Evolutionary conservation across 1,284 basidiomycete species (phyloP).

Genomic region (Cutaneotrichosporon arboriforme): DNA sequence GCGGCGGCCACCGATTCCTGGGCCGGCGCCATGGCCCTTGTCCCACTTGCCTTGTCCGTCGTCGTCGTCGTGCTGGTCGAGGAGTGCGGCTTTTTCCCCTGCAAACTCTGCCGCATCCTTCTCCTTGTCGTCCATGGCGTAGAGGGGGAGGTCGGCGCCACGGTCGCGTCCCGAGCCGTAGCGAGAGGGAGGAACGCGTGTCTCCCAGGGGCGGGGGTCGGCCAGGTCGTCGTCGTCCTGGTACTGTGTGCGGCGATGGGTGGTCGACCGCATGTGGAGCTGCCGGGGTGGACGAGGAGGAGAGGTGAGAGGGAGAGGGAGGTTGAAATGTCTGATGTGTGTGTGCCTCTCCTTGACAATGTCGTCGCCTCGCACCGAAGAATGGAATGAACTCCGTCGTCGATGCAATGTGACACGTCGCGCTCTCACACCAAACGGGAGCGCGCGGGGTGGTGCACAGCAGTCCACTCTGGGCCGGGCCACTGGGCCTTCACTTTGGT

Average conservation of each 20-base stretch:
- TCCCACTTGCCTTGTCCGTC: slow-evolving; percentile 44
- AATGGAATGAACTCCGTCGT: no score
- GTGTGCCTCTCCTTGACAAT: background rate
- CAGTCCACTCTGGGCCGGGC: no score
- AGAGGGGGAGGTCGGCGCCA: slow-evolving; percentile 14
- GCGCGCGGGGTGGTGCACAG: background rate
- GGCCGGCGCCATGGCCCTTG: slow-evolving; percentile 41
- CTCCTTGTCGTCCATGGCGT: slow-evolving; percentile 15
- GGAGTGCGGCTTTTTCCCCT: slow-evolving; percentile 20
- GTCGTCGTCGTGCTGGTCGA: slow-evolving; percentile 10
- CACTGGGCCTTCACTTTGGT: no score
- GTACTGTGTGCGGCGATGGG: slow-evolving; percentile 19
- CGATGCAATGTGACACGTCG: background rate
- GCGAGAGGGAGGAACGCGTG: slow-evolving; percentile 23
- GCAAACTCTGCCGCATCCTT: background rate
- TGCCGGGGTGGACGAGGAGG: background rate
- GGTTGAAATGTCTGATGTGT: slow-evolving; percentile 2
- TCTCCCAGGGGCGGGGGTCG: slow-evolving; percentile 44
- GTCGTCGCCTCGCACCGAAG: no score
- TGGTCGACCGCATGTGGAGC: slow-evolving; percentile 19
- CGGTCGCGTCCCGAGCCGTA: slow-evolving; percentile 30
- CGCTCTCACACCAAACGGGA: background rate
- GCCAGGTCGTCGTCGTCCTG: slow-evolving; percentile 33
- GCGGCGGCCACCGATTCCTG: slow-evolving; percentile 37
- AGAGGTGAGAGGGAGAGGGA: background rate